A percentile compares a stretch with the other conserved stretches of the same genome.
Conservation (phyloP, 2,329 filamentous ascomycete genomes). For the Ophiostoma angusticollis region DNA sequence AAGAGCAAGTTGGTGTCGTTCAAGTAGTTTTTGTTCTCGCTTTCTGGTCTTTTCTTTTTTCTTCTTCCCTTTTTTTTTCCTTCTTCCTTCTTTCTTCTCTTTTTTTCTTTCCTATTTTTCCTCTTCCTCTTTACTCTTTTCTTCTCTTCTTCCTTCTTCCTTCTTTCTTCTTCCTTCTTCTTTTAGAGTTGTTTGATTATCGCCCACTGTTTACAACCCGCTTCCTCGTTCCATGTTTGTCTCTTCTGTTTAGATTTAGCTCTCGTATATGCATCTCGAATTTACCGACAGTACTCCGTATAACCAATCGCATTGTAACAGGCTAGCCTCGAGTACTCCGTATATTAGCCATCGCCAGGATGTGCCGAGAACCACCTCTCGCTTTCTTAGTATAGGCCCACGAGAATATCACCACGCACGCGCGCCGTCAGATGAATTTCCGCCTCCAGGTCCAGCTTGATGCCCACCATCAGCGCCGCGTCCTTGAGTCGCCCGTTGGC, state of each 20-base stretch:
- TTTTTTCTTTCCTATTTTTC: background rate
- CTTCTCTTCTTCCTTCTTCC: background rate
- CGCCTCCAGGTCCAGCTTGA: slow-evolving; percentile 51
- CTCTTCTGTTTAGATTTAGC: background rate
- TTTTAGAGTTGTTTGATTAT: background rate
- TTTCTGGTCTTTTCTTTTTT: slow-evolving; percentile 1
- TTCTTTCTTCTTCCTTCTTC: background rate
- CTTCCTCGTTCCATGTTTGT: background rate
- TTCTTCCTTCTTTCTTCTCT: background rate
- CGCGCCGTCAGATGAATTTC: slow-evolving; percentile 49
- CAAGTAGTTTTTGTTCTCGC: background rate
- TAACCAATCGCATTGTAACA: too few relatives aligned
- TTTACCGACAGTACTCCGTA: background rate
- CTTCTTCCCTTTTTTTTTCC: background rate
- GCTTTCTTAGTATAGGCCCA: slow-evolving; percentile 37
- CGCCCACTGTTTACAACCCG: too few relatives aligned
- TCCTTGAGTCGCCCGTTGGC: slow-evolving; percentile 44
- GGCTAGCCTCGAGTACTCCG: too few relatives aligned
- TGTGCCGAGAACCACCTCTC: background rate
- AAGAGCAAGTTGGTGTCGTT: slow-evolving; percentile 12
- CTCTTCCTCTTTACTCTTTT: background rate
- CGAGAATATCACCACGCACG: slow-evolving; percentile 46
- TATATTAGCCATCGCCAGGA: slow-evolving; percentile 12
- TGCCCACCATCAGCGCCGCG: slow-evolving; percentile 45
- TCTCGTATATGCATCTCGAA: background rate